Conservation (phyloP, 1,139 yeast genomes). For the Protomyces lactucae-debilis region DNA sequence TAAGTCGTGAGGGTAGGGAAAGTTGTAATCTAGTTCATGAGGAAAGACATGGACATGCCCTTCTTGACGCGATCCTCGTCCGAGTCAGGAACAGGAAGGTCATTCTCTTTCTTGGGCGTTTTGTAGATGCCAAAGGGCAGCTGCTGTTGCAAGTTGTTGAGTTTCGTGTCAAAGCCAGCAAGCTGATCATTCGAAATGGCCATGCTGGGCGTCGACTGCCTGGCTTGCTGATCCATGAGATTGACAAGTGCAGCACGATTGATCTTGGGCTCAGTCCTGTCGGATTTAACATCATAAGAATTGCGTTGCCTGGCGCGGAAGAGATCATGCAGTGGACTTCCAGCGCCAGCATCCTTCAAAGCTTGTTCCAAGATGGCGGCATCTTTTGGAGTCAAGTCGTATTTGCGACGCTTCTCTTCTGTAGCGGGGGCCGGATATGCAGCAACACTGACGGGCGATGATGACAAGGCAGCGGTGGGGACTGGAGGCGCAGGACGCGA, state of each 20-base stretch:
- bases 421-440: not conserved
- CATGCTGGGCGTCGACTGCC: not conserved
- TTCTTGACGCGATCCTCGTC: not conserved
- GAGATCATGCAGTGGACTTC: not conserved
- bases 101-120: not conserved
- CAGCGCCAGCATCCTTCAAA: not conserved
- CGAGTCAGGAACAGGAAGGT: not conserved
- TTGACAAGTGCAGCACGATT: not conserved
- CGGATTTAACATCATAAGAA: not conserved
- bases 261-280: not conserved
- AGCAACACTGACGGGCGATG: not conserved
- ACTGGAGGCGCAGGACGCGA: not conserved
- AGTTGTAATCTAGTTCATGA: not conserved
- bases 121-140: not conserved
- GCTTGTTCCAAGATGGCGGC: not conserved
- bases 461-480: not conserved
- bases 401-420: not conserved
- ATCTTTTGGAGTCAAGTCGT: not conserved
- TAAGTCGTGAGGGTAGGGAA: not conserved
- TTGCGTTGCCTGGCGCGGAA: not conserved
- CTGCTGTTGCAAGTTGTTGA: not conserved
- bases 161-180: not conserved
- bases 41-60: not conserved
- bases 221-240: not conserved
- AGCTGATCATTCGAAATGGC: not conserved